Base-by-base conservation (phyloP, 768 basidiomycete genomes). In the Pleurotus ostreatus region DNA sequence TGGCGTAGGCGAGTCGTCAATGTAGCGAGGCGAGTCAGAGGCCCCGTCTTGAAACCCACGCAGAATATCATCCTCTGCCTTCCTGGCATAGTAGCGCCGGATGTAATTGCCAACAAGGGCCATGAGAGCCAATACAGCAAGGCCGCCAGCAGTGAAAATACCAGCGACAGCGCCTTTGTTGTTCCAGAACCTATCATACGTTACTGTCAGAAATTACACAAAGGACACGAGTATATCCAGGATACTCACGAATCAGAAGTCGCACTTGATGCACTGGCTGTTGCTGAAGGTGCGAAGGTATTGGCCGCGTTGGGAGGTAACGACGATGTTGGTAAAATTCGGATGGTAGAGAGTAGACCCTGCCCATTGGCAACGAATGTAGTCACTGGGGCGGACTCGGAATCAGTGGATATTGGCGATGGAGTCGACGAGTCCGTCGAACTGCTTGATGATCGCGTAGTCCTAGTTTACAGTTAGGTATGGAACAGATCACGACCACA, bases 111-210 rank as follows among this genome's bases (percentile, higher is more conserved):
- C 25, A 13, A 60, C 41, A n/a, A 55, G 20, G 15, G 71, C 60
- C 48, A 77, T 25, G 16, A 67, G 60, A 16, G 67, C 71, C 43
- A 74, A 11, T 16, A 58, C 66, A 6, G 75, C 56, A 2, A 81
- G 59, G 47, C 73, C 76, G 52, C 74, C 69, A 55, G 71, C 67
- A 40, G 73, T 68, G 57, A 80, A 81, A 0, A 72, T 74, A 40
- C 72, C 76, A 0, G 74, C 80, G 16, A 79, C 75, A 0, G 77
- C 80, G 37, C 70, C 75, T 49, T 71, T 77, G 60, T 78, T 74
- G 46, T 69, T 59, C 60, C 78, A 74, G 71, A 81, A 81, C 57
- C 80, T 80, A 53, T 20, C 4, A 34, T 34, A 34, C 11, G 7
- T 23, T 15, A 18, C n/a, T 13, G 13, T 53, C 11, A 38, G 16